phyloP scores from a whole-genome alignment of 495 filamentous ascomycete genomes.

The Aspergillus sparsus region DNA sequence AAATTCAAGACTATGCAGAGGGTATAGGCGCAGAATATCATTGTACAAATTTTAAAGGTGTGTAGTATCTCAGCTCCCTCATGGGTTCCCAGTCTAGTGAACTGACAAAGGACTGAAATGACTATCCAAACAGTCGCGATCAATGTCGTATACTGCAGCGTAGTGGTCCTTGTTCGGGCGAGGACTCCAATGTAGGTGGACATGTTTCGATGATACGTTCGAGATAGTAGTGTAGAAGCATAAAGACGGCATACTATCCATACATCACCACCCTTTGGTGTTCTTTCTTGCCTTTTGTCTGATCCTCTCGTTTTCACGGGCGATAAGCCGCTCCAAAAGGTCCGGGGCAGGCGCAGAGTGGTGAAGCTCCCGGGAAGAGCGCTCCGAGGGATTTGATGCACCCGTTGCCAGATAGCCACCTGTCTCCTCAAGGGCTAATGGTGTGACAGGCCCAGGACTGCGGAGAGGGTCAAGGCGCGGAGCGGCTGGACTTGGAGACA shows the following conservation, averaged over 20 bases:
- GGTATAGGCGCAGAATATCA: constrained; percentile 24
- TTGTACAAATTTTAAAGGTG: constrained; percentile 17
- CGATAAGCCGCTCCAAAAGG: constrained; percentile 40
- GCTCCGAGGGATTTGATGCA: constrained; percentile 25
- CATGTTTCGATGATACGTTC: background rate
- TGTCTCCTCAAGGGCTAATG: constrained; percentile 65
- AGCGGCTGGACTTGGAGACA: constrained; percentile 52
- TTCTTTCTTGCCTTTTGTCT: constrained; percentile 38
- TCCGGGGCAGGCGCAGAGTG: constrained; percentile 34
- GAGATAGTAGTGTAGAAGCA: background rate
- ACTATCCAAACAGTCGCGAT: too few species aligned
- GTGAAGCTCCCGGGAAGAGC: constrained; percentile 25
- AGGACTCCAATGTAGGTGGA: too few species aligned
- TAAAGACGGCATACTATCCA: background rate
- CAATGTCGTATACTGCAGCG: too few species aligned
- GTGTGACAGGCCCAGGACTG: constrained; percentile 79
- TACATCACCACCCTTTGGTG: constrained; percentile 37
- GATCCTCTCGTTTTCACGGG: constrained; percentile 42
- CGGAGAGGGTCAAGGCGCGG: constrained; percentile 67
- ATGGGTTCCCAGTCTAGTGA: background rate
- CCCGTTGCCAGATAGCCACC: constrained; percentile 55
- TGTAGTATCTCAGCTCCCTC: background rate
- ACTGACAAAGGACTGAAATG: background rate
- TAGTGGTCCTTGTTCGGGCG: too few species aligned
- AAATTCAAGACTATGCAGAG: constrained; percentile 16